These are phyloP conservation scores for Andrographis paniculata DNA, from an alignment of 305 asterid species.

Conservation along the genomic window DNA sequence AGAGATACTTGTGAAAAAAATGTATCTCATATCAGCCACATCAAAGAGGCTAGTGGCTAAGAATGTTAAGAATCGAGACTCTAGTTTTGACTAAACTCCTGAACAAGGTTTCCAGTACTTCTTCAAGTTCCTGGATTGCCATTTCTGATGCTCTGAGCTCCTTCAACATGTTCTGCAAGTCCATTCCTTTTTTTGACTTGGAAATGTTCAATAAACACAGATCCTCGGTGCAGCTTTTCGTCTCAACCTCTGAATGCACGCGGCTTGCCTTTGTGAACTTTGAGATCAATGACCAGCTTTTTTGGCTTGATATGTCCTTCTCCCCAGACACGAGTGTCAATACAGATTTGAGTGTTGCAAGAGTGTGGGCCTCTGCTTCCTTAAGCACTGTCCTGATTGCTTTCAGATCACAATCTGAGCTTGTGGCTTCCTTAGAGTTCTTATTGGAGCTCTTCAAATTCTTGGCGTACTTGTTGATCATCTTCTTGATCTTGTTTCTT, in stretches of 20 bases:
- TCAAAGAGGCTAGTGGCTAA: background rate
- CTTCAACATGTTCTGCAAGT: background rate
- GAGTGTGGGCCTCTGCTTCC: background rate
- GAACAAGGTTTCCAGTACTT: background rate
- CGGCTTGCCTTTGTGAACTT: slow-evolving; percentile 8
- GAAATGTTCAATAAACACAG: too few relatives aligned
- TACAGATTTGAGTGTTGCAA: slow-evolving; percentile 3
- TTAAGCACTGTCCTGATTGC: background rate
- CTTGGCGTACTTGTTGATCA: slow-evolving; percentile 21
- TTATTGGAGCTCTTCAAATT: slow-evolving; percentile 20
- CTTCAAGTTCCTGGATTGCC: background rate
- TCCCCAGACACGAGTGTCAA: slow-evolving; percentile 13
- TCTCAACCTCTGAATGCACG: too few relatives aligned
- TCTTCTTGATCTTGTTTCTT: slow-evolving; percentile 19
- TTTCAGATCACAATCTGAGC: background rate
- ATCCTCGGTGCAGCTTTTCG: too few relatives aligned
- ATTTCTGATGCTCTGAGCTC: background rate
- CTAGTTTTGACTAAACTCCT: slow-evolving; percentile 1
- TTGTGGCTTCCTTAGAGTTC: background rate
- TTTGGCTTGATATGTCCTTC: slow-evolving; percentile 20
- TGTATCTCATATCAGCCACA: background rate
- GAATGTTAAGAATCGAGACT: background rate
- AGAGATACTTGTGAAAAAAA: background rate
- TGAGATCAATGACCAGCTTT: slow-evolving; percentile 16
- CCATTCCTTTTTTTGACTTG: background rate